Evolutionary conservation across 441 rosid species (phyloP).

Genomic region (Flueggea neowawraea): DNA sequence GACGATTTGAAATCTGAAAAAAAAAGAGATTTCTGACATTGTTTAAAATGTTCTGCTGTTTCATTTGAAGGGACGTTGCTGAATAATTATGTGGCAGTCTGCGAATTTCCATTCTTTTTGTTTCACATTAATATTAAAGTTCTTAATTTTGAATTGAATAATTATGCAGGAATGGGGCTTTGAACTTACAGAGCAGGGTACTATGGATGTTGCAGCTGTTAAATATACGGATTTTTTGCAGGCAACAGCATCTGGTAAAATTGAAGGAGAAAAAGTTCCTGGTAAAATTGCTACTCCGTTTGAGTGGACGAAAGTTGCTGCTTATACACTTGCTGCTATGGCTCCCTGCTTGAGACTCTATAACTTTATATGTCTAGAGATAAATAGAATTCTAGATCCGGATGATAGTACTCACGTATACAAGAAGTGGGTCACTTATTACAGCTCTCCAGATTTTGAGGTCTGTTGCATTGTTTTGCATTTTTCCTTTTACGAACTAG

Average conservation of each 20-base stretch:
- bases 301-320: constrained; percentile 84
- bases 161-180: constrained; percentile 73
- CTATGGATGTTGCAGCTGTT: constrained; percentile 48
- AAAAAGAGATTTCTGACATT: too few relatives aligned
- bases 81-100: not conserved
- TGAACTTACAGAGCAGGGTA: constrained; percentile 39
- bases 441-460: constrained; percentile 68
- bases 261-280: constrained; percentile 62
- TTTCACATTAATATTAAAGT: not conserved
- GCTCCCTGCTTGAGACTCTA: constrained; percentile 78
- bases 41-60: too few relatives aligned
- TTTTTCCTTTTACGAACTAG: constrained; percentile 5
- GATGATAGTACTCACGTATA: constrained; percentile 49
- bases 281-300: constrained; percentile 87
- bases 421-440: constrained; percentile 68
- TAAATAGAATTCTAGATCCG: constrained; percentile 39
- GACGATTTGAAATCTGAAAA: too few relatives aligned
- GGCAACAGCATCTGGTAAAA: constrained; percentile 85
- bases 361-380: constrained; percentile 63
- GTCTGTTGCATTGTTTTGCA: constrained; percentile 18
- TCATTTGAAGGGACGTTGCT: too few relatives aligned
- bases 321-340: constrained; percentile 81
- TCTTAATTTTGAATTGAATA: constrained; percentile 10
- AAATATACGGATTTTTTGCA: constrained; percentile 75
- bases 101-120: not conserved